Evolutionary conservation across 805 yeast species (phyloP).

Genomic region (Kodamaea fukazawae): DNA sequence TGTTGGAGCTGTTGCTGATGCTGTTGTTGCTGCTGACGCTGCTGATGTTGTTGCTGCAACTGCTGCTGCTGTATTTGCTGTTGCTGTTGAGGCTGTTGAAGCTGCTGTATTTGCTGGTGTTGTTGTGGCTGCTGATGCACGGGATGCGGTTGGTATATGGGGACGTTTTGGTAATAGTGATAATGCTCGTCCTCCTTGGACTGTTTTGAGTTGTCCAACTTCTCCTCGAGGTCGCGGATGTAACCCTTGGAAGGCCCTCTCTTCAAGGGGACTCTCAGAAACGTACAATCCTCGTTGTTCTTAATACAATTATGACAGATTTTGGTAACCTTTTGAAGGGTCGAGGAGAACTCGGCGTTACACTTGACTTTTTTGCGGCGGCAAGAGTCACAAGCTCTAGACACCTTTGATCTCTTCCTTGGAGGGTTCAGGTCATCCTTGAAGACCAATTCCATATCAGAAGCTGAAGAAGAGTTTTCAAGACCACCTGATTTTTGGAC

Average conservation of each 20-base stretch:
- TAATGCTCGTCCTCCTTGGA: background rate
- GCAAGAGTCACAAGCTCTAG: conserved; percentile 81
- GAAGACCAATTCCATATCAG: conserved; percentile 2
- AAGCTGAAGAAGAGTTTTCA: background rate
- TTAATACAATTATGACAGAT: conserved; percentile 63
- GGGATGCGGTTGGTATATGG: background rate
- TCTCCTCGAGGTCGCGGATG: conserved; percentile 42
- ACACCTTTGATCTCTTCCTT: conserved; percentile 67
- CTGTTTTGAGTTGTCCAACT: conserved; percentile 20
- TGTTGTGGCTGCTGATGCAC: background rate
- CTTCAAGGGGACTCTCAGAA: conserved; percentile 69
- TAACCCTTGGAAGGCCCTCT: conserved; percentile 81
- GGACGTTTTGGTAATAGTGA: background rate
- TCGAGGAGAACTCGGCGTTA: conserved; percentile 52
- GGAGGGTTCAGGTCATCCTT: conserved; percentile 19
- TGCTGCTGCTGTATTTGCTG: background rate
- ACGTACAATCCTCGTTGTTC: conserved; percentile 60
- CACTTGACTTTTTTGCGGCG: conserved; percentile 71
- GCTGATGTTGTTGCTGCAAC: conserved; percentile 1
- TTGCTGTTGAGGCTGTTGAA: background rate
- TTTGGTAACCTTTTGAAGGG: conserved; percentile 46
- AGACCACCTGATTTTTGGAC: no score
- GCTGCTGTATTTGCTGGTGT: background rate
- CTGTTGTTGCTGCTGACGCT: background rate
- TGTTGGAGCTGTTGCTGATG: conserved; percentile 5